Conservation (phyloP, 2,329 filamentous ascomycete species). For the Botrytis hyacinthi region DNA sequence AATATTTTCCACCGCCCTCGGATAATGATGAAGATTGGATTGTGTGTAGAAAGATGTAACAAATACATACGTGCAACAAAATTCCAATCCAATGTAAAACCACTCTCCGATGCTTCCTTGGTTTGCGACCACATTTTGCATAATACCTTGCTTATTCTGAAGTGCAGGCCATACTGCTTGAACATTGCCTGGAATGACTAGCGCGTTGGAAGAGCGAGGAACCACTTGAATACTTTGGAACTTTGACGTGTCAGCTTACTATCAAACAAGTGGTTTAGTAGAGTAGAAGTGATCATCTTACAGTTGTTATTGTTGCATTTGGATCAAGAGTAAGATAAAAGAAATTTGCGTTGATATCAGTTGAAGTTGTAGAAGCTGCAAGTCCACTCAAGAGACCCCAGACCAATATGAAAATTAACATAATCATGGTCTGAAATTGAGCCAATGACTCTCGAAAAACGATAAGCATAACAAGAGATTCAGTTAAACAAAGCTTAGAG, state of each 20-base stretch:
- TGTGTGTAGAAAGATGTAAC: background rate
- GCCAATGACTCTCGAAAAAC: background rate
- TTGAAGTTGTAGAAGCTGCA: background rate
- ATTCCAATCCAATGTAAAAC: slow-evolving; percentile 13
- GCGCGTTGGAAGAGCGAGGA: background rate
- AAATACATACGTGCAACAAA: slow-evolving; percentile 10
- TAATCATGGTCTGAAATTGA: background rate
- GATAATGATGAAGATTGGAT: background rate
- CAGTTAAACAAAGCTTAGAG: background rate
- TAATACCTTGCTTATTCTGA: background rate
- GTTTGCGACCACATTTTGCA: background rate
- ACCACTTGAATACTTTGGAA: slow-evolving; percentile 11
- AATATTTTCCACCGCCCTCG: background rate
- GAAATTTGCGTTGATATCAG: slow-evolving; percentile 1
- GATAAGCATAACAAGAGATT: background rate
- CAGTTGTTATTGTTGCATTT: background rate
- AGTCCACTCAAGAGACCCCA: background rate
- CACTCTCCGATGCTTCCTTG: slow-evolving; percentile 10
- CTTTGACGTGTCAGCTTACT: background rate
- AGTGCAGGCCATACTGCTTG: slow-evolving; percentile 15
- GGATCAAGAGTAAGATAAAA: slow-evolving; percentile 12
- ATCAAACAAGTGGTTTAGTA: too few species aligned
- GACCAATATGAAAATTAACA: background rate
- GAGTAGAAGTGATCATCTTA: background rate
- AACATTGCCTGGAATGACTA: background rate